phyloP scores from a whole-genome alignment of 2,329 filamentous ascomycete species.

The Epicoccum nigrum region DNA sequence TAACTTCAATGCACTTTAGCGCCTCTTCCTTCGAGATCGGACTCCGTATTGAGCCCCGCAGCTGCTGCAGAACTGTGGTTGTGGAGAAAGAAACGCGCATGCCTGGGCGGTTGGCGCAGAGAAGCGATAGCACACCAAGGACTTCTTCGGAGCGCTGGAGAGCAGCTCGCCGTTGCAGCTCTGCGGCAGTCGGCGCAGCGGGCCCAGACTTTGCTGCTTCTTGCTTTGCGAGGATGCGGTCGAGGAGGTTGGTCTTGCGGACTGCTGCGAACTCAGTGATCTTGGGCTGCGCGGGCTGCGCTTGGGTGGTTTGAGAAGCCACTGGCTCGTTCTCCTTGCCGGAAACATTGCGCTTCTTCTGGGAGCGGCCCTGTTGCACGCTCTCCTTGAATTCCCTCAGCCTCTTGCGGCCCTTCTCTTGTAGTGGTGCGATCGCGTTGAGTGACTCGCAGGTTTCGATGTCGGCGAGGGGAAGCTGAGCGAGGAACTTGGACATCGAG shows the following conservation, averaged over 20 bases:
- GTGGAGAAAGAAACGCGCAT: constrained; percentile 54
- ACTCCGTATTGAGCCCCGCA: constrained; percentile 54
- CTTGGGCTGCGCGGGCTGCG: constrained; percentile 39
- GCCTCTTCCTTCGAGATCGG: constrained; percentile 55
- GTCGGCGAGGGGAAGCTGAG: constrained; percentile 61
- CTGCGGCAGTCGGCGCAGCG: constrained; percentile 48
- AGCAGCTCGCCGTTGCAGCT: constrained; percentile 54
- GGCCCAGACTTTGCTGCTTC: constrained; percentile 47
- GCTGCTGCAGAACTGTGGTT: constrained; percentile 48
- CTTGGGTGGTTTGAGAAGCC: constrained; percentile 14
- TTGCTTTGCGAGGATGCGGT: constrained; percentile 59
- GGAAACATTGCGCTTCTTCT: constrained; percentile 37
- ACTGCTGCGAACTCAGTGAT: constrained; percentile 48
- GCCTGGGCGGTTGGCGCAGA: constrained; percentile 46
- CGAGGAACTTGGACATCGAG: constrained; percentile 57
- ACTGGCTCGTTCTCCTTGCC: constrained; percentile 43
- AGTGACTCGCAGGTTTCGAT: constrained; percentile 61
- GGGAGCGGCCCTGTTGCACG: constrained; percentile 50
- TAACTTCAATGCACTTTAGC: constrained; percentile 50
- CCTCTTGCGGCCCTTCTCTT: constrained; percentile 70
- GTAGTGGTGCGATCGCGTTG: constrained; percentile 61
- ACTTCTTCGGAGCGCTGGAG: constrained; percentile 56
- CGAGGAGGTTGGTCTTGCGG: constrained; percentile 55
- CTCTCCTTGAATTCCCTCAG: constrained; percentile 72
- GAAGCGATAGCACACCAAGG: constrained; percentile 50